Base-by-base conservation (phyloP, 352 stramenopile species). In the Globisporangium camurandrum region DNA sequence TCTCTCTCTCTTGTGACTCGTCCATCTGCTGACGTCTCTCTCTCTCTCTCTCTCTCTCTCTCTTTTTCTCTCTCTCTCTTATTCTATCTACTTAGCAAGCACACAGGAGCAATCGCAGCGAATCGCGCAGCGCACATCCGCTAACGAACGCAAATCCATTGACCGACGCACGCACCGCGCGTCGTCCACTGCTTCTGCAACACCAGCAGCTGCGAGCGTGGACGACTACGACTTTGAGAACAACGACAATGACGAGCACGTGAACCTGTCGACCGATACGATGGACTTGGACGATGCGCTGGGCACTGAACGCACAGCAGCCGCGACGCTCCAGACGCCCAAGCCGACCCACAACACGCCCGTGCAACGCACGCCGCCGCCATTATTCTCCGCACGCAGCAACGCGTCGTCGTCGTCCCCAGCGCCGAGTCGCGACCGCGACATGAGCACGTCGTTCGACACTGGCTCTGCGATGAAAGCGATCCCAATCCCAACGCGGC, bases 141-240 rank as follows among this genome's bases (percentile, higher is more conserved):
- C n/a, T n/a, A n/a, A n/a, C n/a, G n/a, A n/a, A n/a, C n/a, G n/a
- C n/a, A n/a, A n/a, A n/a, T n/a, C n/a, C n/a, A n/a, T n/a, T n/a
- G n/a, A n/a, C n/a, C n/a, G n/a, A n/a, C n/a, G n/a, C n/a, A n/a
- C n/a, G n/a, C n/a, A n/a, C n/a, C n/a, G n/a, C n/a, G n/a, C n/a
- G n/a, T n/a, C n/a, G n/a, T n/a, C n/a, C n/a, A n/a, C n/a, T n/a
- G n/a, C n/a, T n/a, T n/a, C n/a, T n/a, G n/a, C n/a, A n/a, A n/a
- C n/a, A n/a, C n/a, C n/a, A 20, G 63, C 65, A 0, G 59, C 64
- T 0, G 56, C 72, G n/a, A 67, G 54, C 28, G 70, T 58, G 46
- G 66, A 56, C 4, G 69, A 73, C 2, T 55, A 49, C 31, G 49
- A 37, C 16, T 34, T 37, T 22, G 33, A 34, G 8, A 39, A 39